Conservation (phyloP, 441 rosid genomes). For the Isatis lusitanica region DNA sequence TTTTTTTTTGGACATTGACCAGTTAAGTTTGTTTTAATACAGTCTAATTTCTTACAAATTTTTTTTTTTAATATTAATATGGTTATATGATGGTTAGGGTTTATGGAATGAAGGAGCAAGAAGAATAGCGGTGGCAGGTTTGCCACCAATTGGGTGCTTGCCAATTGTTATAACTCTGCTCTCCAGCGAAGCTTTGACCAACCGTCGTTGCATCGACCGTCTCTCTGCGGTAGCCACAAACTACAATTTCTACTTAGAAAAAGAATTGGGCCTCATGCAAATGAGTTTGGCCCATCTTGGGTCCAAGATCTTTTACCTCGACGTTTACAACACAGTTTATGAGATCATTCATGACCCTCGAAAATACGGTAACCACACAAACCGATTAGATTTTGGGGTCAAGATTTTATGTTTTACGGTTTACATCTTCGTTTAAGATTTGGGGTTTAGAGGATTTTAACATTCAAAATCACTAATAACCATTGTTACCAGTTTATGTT, state of each 20-base stretch:
- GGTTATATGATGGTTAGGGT: constrained; percentile 36
- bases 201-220: constrained; percentile 57
- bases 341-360: constrained; percentile 45
- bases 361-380: constrained; percentile 43
- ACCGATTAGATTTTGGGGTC: neutral
- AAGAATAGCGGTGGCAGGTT: constrained; percentile 42
- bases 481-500: no score
- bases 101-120: constrained; percentile 68
- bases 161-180: constrained; percentile 65
- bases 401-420: neutral
- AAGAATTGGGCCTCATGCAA: constrained; percentile 43
- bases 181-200: constrained; percentile 40
- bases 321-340: constrained; percentile 40
- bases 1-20: neutral
- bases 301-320: constrained; percentile 40
- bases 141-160: constrained; percentile 84
- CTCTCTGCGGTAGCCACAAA: constrained; percentile 46
- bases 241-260: constrained; percentile 53
- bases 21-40: neutral
- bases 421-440: neutral
- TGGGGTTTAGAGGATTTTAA: neutral
- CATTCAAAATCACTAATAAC: no score
- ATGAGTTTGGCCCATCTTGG: constrained; percentile 35
- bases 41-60: neutral
- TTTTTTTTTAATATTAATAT: neutral